Conservation (phyloP, 2,329 filamentous ascomycete genomes). For the Trichoderma arundinaceum region DNA sequence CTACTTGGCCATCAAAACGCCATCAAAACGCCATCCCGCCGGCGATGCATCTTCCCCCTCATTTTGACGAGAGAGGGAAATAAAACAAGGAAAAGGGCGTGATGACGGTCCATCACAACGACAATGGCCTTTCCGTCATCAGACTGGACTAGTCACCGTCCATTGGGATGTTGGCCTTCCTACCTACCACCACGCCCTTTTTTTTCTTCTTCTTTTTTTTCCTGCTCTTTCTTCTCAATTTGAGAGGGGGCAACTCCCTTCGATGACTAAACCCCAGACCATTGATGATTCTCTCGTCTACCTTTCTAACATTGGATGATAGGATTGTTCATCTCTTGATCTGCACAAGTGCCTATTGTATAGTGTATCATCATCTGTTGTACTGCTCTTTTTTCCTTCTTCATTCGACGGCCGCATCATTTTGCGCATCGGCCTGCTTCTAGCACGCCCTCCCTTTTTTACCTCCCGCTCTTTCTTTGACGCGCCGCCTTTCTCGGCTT, state of each 20-base stretch:
- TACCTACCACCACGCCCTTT: slow-evolving; percentile 5
- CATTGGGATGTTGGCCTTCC: slow-evolving; percentile 2
- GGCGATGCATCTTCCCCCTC: slow-evolving; percentile 11
- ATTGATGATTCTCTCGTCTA: slow-evolving; percentile 12
- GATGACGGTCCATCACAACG: slow-evolving; percentile 4
- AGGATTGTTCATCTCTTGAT: slow-evolving; percentile 20
- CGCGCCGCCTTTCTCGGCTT: slow-evolving; percentile 40
- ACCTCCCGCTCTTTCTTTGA: slow-evolving; percentile 32
- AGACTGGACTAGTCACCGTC: background rate
- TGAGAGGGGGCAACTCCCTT: background rate
- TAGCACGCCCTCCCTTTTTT: slow-evolving; percentile 33
- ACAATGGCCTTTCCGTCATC: slow-evolving; percentile 15
- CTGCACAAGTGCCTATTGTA: slow-evolving; percentile 34
- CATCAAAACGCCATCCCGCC: slow-evolving; percentile 10
- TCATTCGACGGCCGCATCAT: slow-evolving; percentile 40
- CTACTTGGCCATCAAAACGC: background rate
- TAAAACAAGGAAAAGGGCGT: background rate
- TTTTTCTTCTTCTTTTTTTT: too few relatives aligned
- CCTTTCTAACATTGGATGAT: slow-evolving; percentile 19
- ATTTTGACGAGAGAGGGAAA: background rate
- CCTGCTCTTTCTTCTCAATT: slow-evolving; percentile 1
- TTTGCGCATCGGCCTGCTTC: slow-evolving; percentile 41
- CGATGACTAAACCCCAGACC: slow-evolving; percentile 11
- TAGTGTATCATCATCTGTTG: slow-evolving; percentile 44
- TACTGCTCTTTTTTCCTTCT: slow-evolving; percentile 13